phyloP scores from a whole-genome alignment of 2,329 filamentous ascomycete species.

The Scedosporium minutisporum region DNA sequence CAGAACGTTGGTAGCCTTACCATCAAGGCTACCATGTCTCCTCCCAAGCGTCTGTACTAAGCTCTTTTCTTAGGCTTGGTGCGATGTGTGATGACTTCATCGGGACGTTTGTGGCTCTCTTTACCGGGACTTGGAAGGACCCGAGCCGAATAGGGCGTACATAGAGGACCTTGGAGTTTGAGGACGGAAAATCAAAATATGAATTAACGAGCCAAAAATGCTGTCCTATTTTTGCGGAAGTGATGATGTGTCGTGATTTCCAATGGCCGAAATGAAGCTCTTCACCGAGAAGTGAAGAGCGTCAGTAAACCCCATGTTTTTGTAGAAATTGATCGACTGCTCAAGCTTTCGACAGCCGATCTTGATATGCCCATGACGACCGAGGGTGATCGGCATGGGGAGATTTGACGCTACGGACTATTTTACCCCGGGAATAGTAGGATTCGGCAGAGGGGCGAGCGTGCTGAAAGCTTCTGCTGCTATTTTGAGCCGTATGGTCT shows the following conservation, averaged over 20 bases:
- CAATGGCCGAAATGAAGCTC: background rate
- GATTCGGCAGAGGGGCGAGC: too few species aligned
- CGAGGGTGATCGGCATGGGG: background rate
- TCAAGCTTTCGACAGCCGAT: background rate
- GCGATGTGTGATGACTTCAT: background rate
- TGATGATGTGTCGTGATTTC: background rate
- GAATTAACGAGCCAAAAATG: background rate
- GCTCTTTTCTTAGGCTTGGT: constrained; percentile 11
- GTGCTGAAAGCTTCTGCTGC: too few species aligned
- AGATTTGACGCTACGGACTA: too few species aligned
- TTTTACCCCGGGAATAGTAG: too few species aligned
- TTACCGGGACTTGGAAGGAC: background rate
- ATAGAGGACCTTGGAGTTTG: background rate
- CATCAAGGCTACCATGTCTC: constrained; percentile 99
- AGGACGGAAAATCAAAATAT: background rate
- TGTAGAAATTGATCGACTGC: background rate
- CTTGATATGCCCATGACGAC: background rate
- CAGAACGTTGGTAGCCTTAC: constrained; percentile 99
- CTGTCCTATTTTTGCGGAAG: background rate
- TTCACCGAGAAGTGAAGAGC: background rate
- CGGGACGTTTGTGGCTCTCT: background rate
- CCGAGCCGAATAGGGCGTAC: background rate
- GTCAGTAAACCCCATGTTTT: background rate
- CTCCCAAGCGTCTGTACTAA: constrained; percentile 96
- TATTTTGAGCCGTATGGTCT: too few species aligned